Base-by-base conservation (phyloP, 2,329 filamentous ascomycete species). In the Aspergillaceae sp. region DNA sequence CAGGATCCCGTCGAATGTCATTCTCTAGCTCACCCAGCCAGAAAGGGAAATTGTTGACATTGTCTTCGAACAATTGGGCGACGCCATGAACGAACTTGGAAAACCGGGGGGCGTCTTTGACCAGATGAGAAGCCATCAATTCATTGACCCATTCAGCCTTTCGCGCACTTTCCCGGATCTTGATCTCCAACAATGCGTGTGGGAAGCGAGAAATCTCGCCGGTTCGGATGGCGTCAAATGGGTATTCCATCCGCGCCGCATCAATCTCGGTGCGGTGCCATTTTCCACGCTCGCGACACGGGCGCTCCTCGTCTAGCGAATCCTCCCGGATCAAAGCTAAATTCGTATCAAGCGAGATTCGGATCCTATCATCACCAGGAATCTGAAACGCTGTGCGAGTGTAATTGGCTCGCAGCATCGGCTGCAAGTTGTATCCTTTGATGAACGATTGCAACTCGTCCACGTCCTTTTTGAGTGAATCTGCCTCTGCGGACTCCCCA, bases 21-120 rank as follows among this genome's bases (percentile, higher is more conserved):
- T 80, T 87, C 62, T 96, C 91, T 38, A 97, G 76, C 51, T 94
- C 86, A 58, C 84, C 84, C 32, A 97, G 78, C 92, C 92, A 98
- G 72, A 97, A 96, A 9, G 92, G 92, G 60, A 97, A 82, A 51
- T 82, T 90, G 70, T 97, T 97, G 65, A 98, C 90, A 60, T 95
- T 82, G 66, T 98, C 88, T 59, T 97, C 92, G 56, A 97, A 97
- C 2, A 98, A 76, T 35, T 84, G 83, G 5, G 91, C 90, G 4
- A 94, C 83, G 50, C 92, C 92, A 59, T 98, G 91, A 2, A 94
- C 86, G 57, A 97, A 98, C 66, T 98, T 98, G 58, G 89, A 96
- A 71, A 98, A 98, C 43, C 86, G 82, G 1, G 90, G 87, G 0
- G 86, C 83, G 40, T 89, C 82, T 63, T 95, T 89, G 52, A 98